A percentile compares a stretch with the other conserved stretches of the same genome.
phyloP scores from a whole-genome alignment of 73 alveolate species.

The Halteria grandinella region DNA sequence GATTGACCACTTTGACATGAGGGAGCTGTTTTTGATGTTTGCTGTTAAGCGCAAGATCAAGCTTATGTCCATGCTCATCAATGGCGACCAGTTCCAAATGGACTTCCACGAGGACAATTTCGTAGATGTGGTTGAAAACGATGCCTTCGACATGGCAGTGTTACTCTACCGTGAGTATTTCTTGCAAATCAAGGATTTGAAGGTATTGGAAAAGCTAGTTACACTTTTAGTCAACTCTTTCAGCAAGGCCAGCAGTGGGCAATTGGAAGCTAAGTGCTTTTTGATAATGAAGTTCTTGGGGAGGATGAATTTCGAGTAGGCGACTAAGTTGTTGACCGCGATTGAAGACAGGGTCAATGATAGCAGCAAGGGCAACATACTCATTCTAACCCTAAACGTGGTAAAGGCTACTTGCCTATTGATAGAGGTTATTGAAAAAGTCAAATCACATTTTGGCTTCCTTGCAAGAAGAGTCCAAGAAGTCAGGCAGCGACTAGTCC shows the following conservation, averaged over 20 bases:
- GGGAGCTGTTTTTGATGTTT: conserved; percentile 68
- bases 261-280: conserved; percentile 65
- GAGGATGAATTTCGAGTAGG: conserved; percentile 47
- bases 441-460: conserved; percentile 18
- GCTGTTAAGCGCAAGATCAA: conserved; percentile 65
- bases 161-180: conserved; percentile 71
- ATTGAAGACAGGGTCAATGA: conserved; percentile 45
- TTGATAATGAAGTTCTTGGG: conserved; percentile 52
- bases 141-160: conserved; percentile 71
- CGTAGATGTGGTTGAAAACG: conserved; percentile 65
- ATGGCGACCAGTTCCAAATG: conserved; percentile 41
- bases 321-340: conserved; percentile 40
- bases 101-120: conserved; percentile 46
- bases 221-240: conserved; percentile 52
- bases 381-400: conserved; percentile 54
- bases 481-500: conserved; percentile 14
- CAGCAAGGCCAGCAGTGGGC: conserved; percentile 55
- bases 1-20: conserved; percentile 31
- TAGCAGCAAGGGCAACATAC: conserved; percentile 47
- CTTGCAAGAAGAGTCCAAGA: conserved; percentile 35
- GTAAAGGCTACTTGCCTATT: conserved; percentile 58
- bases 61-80: conserved; percentile 64
- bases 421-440: conserved; percentile 56
- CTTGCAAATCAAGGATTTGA: conserved; percentile 15
- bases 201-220: conserved; percentile 39